A percentile compares a stretch with the other conserved stretches of the same genome.
These are phyloP conservation scores for Pseudogymnoascus sp. DNA, from an alignment of 2,329 filamentous ascomycete genomes.

Conservation along the genomic window DNA sequence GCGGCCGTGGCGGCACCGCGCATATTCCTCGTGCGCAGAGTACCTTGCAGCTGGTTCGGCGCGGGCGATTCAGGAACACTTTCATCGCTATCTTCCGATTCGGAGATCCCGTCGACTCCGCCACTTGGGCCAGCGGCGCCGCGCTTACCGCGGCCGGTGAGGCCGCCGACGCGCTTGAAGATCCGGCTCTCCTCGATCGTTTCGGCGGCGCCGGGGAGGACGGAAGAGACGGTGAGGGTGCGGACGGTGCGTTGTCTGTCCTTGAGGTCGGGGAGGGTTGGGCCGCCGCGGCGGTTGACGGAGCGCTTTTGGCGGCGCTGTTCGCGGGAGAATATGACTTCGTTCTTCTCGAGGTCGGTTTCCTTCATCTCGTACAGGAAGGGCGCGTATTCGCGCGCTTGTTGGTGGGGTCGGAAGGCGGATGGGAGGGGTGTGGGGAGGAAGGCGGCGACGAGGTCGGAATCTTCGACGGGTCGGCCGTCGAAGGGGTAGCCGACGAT, in stretches of 20 bases:
- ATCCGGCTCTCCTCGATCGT: conserved; percentile 77
- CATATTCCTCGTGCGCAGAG: conserved; percentile 79
- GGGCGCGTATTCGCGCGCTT: conserved; percentile 88
- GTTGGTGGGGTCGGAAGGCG: conserved; percentile 83
- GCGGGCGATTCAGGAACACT: conserved; percentile 81
- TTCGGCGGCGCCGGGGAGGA: conserved; percentile 77
- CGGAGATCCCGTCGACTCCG: conserved; percentile 62
- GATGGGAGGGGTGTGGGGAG: conserved; percentile 72
- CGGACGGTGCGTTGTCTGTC: conserved; percentile 89
- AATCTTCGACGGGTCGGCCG: conserved; percentile 83
- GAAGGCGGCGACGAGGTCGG: conserved; percentile 79
- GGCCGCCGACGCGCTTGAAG: conserved; percentile 65
- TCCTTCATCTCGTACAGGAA: conserved; percentile 93
- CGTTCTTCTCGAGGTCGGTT: conserved; percentile 78
- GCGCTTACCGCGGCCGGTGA: conserved; percentile 47
- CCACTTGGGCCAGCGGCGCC: conserved; percentile 47
- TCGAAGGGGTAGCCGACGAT: conserved; percentile 92
- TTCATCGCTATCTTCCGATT: conserved; percentile 87
- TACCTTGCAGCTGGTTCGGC: conserved; percentile 63
- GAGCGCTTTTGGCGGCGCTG: conserved; percentile 92
- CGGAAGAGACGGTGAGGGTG: conserved; percentile 84
- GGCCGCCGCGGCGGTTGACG: conserved; percentile 85
- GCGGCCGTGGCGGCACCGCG: conserved; percentile 80
- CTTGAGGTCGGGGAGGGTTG: conserved; percentile 89
- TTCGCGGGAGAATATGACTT: conserved; percentile 87